Percentiles rank a stretch among this genome's conserved stretches.
Evolutionary conservation across 1,284 basidiomycete genomes (phyloP).

Genomic region (Puccinia triticina): DNA sequence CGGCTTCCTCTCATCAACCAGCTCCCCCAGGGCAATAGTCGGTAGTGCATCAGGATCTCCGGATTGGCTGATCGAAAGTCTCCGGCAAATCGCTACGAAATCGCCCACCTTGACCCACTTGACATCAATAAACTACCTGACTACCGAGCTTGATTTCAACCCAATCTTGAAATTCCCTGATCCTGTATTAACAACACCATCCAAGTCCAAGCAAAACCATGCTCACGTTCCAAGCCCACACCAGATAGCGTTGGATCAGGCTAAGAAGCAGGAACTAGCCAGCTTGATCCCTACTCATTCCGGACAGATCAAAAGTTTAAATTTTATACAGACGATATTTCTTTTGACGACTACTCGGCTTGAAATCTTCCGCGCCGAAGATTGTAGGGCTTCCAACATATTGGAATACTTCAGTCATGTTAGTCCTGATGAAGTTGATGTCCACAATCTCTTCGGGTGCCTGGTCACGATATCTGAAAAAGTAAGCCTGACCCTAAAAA

Average conservation of each 20-base stretch:
- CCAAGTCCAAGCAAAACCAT: constrained; percentile 28
- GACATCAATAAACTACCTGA: constrained; percentile 78
- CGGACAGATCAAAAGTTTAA: constrained; percentile 74
- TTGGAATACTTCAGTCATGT: constrained; percentile 88
- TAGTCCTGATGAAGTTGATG: constrained; percentile 71
- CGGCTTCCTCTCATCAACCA: constrained; percentile 68
- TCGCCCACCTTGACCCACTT: constrained; percentile 85
- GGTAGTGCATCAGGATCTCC: constrained; percentile 68
- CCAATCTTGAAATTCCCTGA: constrained; percentile 68
- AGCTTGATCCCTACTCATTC: constrained; percentile 70
- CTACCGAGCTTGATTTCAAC: constrained; percentile 90
- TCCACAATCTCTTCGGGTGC: constrained; percentile 69
- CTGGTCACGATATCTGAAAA: constrained; percentile 87
- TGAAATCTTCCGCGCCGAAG: constrained; percentile 80
- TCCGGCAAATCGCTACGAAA: constrained; percentile 80
- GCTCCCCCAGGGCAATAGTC: constrained; percentile 68
- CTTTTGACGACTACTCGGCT: constrained; percentile 84
- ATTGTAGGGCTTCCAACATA: constrained; percentile 78
- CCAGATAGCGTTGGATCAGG: constrained; percentile 49
- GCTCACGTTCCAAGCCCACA: constrained; percentile 29
- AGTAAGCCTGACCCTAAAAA: constrained; percentile 63
- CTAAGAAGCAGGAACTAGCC: constrained; percentile 57
- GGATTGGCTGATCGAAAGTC: constrained; percentile 59
- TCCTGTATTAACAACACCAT: constrained; percentile 10
- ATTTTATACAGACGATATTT: constrained; percentile 83